These are phyloP conservation scores for Hypericum androsaemum DNA, from an alignment of 345 rosid species.

Conservation along the genomic window DNA sequence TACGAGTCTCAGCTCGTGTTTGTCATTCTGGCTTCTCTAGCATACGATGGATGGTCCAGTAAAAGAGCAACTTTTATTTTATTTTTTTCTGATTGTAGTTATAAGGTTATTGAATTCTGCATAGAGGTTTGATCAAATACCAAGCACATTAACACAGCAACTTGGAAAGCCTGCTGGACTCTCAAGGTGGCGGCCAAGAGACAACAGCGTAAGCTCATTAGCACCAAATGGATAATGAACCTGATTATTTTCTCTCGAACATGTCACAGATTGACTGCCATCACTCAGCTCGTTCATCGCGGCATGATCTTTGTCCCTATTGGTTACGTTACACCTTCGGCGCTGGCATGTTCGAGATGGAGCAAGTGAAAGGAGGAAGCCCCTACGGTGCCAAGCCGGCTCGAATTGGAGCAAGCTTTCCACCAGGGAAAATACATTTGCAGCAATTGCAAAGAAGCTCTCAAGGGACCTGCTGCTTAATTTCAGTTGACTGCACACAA, in stretches of 20 bases:
- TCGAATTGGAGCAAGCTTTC: conserved; percentile 79
- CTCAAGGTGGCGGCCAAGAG: conserved; percentile 99
- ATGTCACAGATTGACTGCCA: conserved; percentile 65
- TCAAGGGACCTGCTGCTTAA: conserved; percentile 41
- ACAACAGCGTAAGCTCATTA: conserved; percentile 70
- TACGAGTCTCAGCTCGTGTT: too few relatives aligned
- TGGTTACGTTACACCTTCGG: conserved; percentile 93
- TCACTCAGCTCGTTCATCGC: conserved; percentile 93
- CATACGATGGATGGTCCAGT: too few relatives aligned
- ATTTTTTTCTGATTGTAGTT: too few relatives aligned
- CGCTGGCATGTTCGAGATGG: conserved; percentile 97
- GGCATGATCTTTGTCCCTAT: conserved; percentile 90
- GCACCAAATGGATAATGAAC: not conserved
- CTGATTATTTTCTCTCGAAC: not conserved
- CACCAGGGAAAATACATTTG: conserved; percentile 95
- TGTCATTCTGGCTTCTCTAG: too few relatives aligned
- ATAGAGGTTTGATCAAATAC: too few relatives aligned
- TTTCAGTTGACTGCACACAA: too few relatives aligned
- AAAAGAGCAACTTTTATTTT: too few relatives aligned
- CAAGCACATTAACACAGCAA: too few relatives aligned
- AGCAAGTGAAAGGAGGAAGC: conserved; percentile 82
- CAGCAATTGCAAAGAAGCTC: conserved; percentile 82
- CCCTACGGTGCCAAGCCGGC: conserved; percentile 97
- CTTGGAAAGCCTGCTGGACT: conserved; percentile 97
- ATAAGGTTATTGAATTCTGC: too few relatives aligned